phyloP scores from a whole-genome alignment of 1,139 yeast species.

The Magnusiomyces magnusii region DNA sequence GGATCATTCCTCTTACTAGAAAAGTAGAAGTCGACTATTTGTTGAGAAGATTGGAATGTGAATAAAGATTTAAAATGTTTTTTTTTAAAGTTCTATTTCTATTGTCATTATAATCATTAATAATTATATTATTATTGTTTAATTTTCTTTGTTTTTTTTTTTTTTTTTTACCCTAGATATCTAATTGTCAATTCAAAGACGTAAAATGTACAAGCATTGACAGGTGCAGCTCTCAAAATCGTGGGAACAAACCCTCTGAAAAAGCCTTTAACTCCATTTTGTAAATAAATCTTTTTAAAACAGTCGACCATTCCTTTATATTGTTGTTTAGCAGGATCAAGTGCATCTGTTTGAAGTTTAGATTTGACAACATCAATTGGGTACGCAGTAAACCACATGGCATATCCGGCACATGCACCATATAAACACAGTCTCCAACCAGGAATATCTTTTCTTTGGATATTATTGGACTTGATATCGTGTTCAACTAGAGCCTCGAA shows the following conservation, averaged over 20 bases:
- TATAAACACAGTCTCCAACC: slow-evolving; percentile 73
- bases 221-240: slow-evolving; percentile 91
- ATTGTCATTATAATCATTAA: too few relatives aligned
- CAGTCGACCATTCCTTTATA: slow-evolving; percentile 51
- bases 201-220: slow-evolving; percentile 91
- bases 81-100: too few relatives aligned
- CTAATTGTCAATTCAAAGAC: slow-evolving; percentile 76
- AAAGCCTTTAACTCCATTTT: slow-evolving; percentile 65
- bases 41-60: slow-evolving; percentile 60
- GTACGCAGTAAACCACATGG: slow-evolving; percentile 74
- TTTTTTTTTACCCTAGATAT: slow-evolving; percentile 23
- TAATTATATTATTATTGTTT: too few relatives aligned
- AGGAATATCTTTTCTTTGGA: slow-evolving; percentile 61
- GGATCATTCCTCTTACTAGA: slow-evolving; percentile 88
- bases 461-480: slow-evolving; percentile 42
- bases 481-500: slow-evolving; percentile 75
- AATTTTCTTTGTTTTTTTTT: too few relatives aligned
- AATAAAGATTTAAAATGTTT: too few relatives aligned
- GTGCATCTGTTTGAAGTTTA: slow-evolving; percentile 73
- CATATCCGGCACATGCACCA: slow-evolving; percentile 83
- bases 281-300: slow-evolving; percentile 43
- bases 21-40: slow-evolving; percentile 91
- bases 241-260: slow-evolving; percentile 88
- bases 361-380: slow-evolving; percentile 86
- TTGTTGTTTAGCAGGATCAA: slow-evolving; percentile 41